Evolutionary conservation across 164 flowering plant genomes (phyloP).

Genomic region (Chimonanthus salicifolius): DNA sequence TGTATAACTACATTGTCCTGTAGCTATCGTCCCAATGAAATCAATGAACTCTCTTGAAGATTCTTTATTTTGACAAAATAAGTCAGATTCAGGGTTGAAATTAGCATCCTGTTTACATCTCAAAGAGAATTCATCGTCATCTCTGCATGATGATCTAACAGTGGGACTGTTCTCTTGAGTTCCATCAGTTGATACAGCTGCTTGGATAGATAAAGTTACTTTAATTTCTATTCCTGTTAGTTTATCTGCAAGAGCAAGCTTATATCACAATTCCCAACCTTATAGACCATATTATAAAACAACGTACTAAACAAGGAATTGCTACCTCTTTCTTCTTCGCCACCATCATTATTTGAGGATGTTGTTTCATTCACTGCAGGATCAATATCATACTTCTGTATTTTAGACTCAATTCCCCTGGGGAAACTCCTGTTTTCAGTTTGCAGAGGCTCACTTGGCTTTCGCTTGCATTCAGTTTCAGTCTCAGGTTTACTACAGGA

Average conservation of each 20-base stretch:
- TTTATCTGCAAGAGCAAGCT: constrained; percentile 18
- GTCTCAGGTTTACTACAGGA: constrained; percentile 25
- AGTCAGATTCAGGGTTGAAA: constrained; percentile 1
- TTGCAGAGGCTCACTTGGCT: constrained; percentile 23
- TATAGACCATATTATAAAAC: neutral
- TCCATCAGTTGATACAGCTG: constrained; percentile 13
- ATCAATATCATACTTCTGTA: constrained; percentile 6
- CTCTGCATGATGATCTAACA: constrained; percentile 9
- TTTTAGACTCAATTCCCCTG: constrained; percentile 10
- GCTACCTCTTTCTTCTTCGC: constrained; percentile 15
- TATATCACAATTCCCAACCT: neutral
- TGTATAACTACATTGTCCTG: constrained; percentile 3
- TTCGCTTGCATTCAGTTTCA: constrained; percentile 27
- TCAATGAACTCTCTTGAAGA: constrained; percentile 26
- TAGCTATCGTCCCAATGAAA: constrained; percentile 25
- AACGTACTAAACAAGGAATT: constrained; percentile 8
- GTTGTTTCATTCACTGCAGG: constrained; percentile 6
- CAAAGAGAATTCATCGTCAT: constrained; percentile 8
- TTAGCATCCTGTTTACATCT: constrained; percentile 7
- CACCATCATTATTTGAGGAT: constrained; percentile 7
- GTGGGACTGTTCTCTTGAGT: constrained; percentile 6
- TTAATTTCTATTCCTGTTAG: constrained; percentile 11
- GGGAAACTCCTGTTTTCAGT: constrained; percentile 11
- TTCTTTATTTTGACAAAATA: constrained; percentile 12
- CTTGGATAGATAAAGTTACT: constrained; percentile 14